Evolutionary conservation across 768 basidiomycete genomes (phyloP).

Genomic region (Imleria badia): DNA sequence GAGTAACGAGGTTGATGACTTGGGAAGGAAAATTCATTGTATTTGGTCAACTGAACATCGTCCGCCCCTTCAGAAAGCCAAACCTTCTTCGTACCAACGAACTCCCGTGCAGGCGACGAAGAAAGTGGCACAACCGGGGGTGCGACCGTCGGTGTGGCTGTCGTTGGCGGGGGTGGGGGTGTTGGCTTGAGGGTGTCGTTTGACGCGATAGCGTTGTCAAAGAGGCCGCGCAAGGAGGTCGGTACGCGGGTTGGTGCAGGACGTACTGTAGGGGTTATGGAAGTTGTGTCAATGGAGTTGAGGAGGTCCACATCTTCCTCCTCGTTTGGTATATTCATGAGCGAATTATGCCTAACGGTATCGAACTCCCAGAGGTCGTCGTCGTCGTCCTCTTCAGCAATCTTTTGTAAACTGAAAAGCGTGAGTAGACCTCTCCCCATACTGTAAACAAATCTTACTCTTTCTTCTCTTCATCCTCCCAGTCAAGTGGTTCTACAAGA

Average conservation of each 20-base stretch:
- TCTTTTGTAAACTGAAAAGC: conserved; percentile 18
- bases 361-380: conserved; percentile 76
- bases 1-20: conserved; percentile 58
- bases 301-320: conserved; percentile 25
- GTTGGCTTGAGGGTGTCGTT: conserved; percentile 45
- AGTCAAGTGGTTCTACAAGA: conserved; percentile 66
- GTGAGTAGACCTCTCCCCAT: conserved; percentile 6
- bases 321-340: conserved; percentile 20
- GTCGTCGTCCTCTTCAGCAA: conserved; percentile 33
- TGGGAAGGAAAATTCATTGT: conserved; percentile 55
- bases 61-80: conserved; percentile 35
- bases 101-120: conserved; percentile 38
- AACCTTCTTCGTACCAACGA: conserved; percentile 32
- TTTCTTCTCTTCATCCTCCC: conserved; percentile 69
- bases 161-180: conserved; percentile 29
- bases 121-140: conserved; percentile 28
- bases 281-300: conserved; percentile 12
- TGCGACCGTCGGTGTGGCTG: conserved; percentile 28
- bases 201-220: conserved; percentile 55
- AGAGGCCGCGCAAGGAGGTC: conserved; percentile 74
- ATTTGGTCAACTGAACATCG: conserved; percentile 44
- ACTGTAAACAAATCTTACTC: conserved; percentile 34
- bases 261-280: conserved; percentile 47
- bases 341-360: conserved; percentile 52
- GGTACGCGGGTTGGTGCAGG: conserved; percentile 59